phyloP scores from a whole-genome alignment of 768 basidiomycete genomes.

The Pleurotus cornucopiae region DNA sequence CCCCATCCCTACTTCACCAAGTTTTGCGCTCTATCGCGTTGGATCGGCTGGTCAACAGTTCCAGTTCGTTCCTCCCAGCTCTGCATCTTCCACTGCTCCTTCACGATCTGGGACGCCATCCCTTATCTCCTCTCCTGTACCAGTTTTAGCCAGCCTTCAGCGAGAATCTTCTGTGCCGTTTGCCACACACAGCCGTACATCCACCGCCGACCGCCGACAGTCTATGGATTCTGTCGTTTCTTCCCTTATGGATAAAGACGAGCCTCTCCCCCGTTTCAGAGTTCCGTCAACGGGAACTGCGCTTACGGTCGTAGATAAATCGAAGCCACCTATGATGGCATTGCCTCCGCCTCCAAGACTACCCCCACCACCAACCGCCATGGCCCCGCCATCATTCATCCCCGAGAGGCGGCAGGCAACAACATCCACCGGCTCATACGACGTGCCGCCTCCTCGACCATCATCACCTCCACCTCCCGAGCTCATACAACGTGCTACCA shows the following conservation, averaged over 20 bases:
- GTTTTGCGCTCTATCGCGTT: constrained; percentile 14
- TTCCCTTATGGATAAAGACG: constrained; percentile 42
- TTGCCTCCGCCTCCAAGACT: constrained; percentile 75
- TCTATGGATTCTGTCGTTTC: constrained; percentile 73
- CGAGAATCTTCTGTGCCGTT: constrained; percentile 52
- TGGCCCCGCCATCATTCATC: constrained; percentile 75
- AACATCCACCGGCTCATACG: constrained; percentile 40
- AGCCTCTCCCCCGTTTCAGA: constrained; percentile 43
- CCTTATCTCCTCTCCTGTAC: constrained; percentile 31
- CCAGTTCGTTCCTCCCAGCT: constrained; percentile 15
- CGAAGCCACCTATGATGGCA: constrained; percentile 80
- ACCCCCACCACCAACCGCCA: constrained; percentile 66
- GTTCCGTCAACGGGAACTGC: constrained; percentile 52
- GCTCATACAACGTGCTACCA: constrained; percentile 88
- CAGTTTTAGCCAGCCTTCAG: constrained; percentile 31
- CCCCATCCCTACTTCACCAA: constrained; percentile 25
- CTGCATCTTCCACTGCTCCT: constrained; percentile 15
- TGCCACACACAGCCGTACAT: constrained; percentile 42
- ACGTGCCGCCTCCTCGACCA: constrained; percentile 78
- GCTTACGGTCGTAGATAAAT: constrained; percentile 61
- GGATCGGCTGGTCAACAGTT: constrained; percentile 16
- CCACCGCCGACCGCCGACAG: constrained; percentile 57
- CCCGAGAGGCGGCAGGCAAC: constrained; percentile 59
- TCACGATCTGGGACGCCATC: constrained; percentile 33
- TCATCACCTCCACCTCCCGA: constrained; percentile 92